phyloP scores from a whole-genome alignment of 805 yeast species.

The Barnettozyma pratensis region DNA sequence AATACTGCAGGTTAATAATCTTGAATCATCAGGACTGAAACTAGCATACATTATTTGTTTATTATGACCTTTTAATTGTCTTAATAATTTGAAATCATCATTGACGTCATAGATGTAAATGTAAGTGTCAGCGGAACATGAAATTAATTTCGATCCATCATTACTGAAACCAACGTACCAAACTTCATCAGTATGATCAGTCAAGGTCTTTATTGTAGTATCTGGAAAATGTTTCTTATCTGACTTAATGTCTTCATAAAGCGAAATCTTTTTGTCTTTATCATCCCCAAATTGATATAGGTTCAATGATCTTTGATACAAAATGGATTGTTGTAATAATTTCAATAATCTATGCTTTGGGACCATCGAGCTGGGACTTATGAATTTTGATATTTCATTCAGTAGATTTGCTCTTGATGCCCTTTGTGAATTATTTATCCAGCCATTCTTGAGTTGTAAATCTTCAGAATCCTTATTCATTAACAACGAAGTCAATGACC shows the following conservation, averaged over 20 bases:
- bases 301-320: constrained; percentile 37
- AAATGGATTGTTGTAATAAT: constrained; percentile 45
- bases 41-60: constrained; percentile 59
- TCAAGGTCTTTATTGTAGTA: constrained; percentile 39
- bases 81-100: constrained; percentile 36
- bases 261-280: constrained; percentile 17
- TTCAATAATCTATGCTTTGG: constrained; percentile 48
- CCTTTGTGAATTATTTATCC: constrained; percentile 25
- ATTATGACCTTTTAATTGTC: constrained; percentile 38
- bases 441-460: constrained; percentile 24
- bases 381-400: constrained; percentile 36
- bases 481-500: constrained; percentile 27
- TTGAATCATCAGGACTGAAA: constrained; percentile 72
- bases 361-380: constrained; percentile 48
- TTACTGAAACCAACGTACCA: constrained; percentile 82
- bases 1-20: constrained; percentile 64
- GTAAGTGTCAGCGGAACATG: constrained; percentile 65
- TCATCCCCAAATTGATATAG: constrained; percentile 30
- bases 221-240: constrained; percentile 40
- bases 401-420: constrained; percentile 38
- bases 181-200: constrained; percentile 64
- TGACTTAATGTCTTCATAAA: constrained; percentile 33
- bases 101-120: constrained; percentile 62
- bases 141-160: constrained; percentile 69
- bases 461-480: constrained; percentile 20